A percentile compares a stretch with the other conserved stretches of the same genome.
phyloP scores from a whole-genome alignment of 805 yeast species.

The Scheffersomyces spartinae region DNA sequence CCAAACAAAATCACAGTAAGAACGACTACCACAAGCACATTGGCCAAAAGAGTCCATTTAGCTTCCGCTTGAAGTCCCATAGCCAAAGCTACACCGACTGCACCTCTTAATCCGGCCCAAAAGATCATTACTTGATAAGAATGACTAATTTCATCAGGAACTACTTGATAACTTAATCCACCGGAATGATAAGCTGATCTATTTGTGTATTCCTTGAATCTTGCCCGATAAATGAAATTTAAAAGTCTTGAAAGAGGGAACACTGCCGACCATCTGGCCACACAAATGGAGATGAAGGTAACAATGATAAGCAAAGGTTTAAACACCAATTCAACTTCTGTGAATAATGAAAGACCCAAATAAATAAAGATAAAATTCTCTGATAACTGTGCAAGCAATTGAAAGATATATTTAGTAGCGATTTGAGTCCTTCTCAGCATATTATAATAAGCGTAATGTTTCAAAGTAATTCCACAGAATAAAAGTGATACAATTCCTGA shows the following conservation, averaged over 20 bases:
- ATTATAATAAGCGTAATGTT: constrained; percentile 93
- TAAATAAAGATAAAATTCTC: constrained; percentile 96
- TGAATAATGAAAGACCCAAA: constrained; percentile 85
- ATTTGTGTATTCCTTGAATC: constrained; percentile 30
- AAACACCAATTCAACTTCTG: constrained; percentile 91
- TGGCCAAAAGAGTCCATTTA: constrained; percentile 79
- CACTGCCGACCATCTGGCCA: constrained; percentile 95
- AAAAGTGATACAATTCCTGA: constrained; percentile 92
- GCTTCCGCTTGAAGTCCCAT: constrained; percentile 95
- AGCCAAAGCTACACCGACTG: constrained; percentile 98
- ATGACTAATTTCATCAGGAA: constrained; percentile 85
- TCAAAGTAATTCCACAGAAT: constrained; percentile 93
- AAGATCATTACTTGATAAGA: constrained; percentile 97
- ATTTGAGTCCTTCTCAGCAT: constrained; percentile 97
- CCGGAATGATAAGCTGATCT: constrained; percentile 19
- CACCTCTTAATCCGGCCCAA: constrained; percentile 99
- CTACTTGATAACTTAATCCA: constrained; percentile 28
- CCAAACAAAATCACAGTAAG: constrained; percentile 93
- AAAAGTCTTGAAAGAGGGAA: constrained; percentile 83
- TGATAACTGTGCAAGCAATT: constrained; percentile 84
- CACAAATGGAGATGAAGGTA: constrained; percentile 81
- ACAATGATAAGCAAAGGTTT: constrained; percentile 88
- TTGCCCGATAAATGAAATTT: constrained; percentile 64
- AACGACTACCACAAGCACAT: constrained; percentile 93
- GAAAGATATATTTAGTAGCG: constrained; percentile 91